Conservation (phyloP, 768 basidiomycete genomes). For the Boletus pseudo-olivaceus region DNA sequence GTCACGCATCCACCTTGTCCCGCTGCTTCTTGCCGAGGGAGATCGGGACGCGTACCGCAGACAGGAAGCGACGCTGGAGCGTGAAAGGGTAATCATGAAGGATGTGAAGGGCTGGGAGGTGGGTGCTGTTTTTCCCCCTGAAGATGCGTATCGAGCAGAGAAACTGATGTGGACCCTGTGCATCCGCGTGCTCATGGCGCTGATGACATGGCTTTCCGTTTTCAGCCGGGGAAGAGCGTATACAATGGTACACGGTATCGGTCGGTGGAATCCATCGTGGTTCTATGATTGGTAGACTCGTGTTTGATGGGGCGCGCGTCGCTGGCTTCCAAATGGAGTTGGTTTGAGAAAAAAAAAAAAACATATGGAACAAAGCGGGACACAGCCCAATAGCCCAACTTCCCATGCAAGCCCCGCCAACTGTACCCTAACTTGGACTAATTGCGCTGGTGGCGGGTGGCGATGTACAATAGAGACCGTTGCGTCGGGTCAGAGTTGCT, state of each 20-base stretch:
- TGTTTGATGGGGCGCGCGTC: slow-evolving; percentile 3
- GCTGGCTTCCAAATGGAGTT: slow-evolving; percentile 8
- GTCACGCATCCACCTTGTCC: slow-evolving; percentile 93
- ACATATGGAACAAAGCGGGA: slow-evolving; percentile 11
- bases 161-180: slow-evolving; percentile 9
- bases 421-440: slow-evolving; percentile 14
- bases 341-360: slow-evolving; percentile 8
- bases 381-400: slow-evolving; percentile 26
- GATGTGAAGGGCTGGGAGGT: slow-evolving; percentile 94
- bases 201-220: slow-evolving; percentile 3
- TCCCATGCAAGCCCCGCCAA: slow-evolving; percentile 1
- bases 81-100: slow-evolving; percentile 93
- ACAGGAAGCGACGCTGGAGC: slow-evolving; percentile 65
- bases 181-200: not conserved
- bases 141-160: slow-evolving; percentile 20
- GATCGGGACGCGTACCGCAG: slow-evolving; percentile 89
- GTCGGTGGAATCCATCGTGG: slow-evolving; percentile 52
- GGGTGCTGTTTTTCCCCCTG: slow-evolving; percentile 35
- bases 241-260: slow-evolving; percentile 79
- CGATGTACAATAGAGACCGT: slow-evolving; percentile 29
- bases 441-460: slow-evolving; percentile 33
- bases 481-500: slow-evolving; percentile 10
- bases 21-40: slow-evolving; percentile 86
- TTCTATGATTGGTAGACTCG: slow-evolving; percentile 42
- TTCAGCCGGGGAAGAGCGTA: slow-evolving; percentile 78